Evolutionary conservation across 352 stramenopile genomes (phyloP).

Genomic region (Phytopythium ostracodes): DNA sequence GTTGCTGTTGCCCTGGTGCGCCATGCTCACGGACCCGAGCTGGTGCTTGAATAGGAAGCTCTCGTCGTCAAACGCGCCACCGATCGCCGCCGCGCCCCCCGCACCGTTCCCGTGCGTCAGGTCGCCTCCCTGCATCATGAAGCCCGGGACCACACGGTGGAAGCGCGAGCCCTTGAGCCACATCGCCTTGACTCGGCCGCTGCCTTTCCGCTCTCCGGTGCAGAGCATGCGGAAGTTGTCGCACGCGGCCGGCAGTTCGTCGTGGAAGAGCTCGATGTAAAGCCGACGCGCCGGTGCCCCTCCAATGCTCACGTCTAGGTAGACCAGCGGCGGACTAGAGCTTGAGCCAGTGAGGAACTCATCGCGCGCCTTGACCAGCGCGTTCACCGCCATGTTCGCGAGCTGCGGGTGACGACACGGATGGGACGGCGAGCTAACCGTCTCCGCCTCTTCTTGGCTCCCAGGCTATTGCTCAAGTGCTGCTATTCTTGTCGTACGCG

Average conservation of each 20-base stretch:
- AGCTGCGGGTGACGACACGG: too few relatives aligned
- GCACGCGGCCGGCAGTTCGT: constrained; percentile 60
- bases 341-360: constrained; percentile 39
- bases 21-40: constrained; percentile 95
- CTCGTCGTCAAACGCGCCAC: constrained; percentile 97
- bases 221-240: constrained; percentile 75
- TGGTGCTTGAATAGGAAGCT: constrained; percentile 88
- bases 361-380: constrained; percentile 34
- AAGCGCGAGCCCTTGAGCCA: constrained; percentile 95
- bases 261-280: constrained; percentile 71
- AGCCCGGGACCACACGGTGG: constrained; percentile 97
- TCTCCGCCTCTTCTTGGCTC: neutral
- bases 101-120: constrained; percentile 90
- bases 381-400: constrained; percentile 37
- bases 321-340: constrained; percentile 49
- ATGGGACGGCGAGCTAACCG: too few relatives aligned
- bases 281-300: constrained; percentile 47
- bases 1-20: constrained; percentile 96
- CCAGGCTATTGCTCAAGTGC: neutral
- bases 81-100: constrained; percentile 93
- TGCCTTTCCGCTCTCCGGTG: constrained; percentile 56
- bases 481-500: neutral
- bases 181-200: constrained; percentile 37
- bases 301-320: constrained; percentile 53
- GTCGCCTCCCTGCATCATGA: constrained; percentile 98